Evolutionary conservation across 2,329 filamentous ascomycete species (phyloP), one percentile per base, ranked within the genome.

Genomic region (Elsinoe necatrix): DNA sequence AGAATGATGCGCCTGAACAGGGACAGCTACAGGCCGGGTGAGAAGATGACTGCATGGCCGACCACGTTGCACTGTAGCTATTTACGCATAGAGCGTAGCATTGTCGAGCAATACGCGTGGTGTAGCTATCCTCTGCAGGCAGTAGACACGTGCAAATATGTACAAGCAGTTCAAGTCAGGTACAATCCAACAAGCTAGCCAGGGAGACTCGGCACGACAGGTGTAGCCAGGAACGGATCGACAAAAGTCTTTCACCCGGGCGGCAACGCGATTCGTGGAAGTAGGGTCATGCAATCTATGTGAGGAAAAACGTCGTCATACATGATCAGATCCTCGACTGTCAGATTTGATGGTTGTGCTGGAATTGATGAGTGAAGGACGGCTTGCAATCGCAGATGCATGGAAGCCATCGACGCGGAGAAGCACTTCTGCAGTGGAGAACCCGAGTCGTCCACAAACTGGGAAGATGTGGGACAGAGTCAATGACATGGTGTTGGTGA

Each of bases 161-260:
- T 45, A 45, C 41, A 45, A 23, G 21, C 34, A 37, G 12, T 37
- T 6, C 34, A 37, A 37, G 21, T 45, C 41, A 45, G 41, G 41
- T 45, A 45, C 41, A 45, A 45, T 45, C 41, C 41, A 45, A 45
- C 41, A 45, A 25, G 41, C 41, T 25, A 20, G 41, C 25, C 41
- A 45, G 21, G 21, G 41, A 25, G 12, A 5, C 23, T 25, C 41
- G 41, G 41, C 41, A 27, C 25, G 41, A 45, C 41, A 45, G 23
- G 41, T 25, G 41, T 45, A 45, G 41, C 41, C 41, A 45, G 41
- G 41, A 23, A 45, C 41, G 23, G 41, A 45, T 45, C 41, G 41
- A 45, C 41, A 45, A 12, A 37, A 37, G 18, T 25, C 41, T 25
- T 23, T 45, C 41, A 21, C 41, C 14, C 41, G 20, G 41, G 41